phyloP scores from a whole-genome alignment of 2,329 filamentous ascomycete genomes.

The Plectosphaerella sp. region DNA sequence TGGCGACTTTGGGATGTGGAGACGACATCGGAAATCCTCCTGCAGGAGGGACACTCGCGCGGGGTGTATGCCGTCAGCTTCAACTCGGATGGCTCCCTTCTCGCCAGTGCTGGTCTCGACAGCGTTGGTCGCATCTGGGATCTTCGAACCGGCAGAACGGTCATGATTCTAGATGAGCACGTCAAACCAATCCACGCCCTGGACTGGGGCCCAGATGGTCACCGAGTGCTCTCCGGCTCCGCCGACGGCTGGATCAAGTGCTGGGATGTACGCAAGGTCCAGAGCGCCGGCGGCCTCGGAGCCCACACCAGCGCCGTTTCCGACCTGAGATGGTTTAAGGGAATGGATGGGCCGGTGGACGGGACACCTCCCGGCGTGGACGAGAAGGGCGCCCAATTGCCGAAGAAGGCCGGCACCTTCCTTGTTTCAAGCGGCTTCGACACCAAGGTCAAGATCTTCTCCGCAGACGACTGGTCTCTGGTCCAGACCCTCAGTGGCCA shows the following conservation, averaged over 20 bases:
- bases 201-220: slow-evolving; percentile 88
- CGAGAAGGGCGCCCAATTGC: slow-evolving; percentile 61
- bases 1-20: slow-evolving; percentile 96
- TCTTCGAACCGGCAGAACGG: slow-evolving; percentile 82
- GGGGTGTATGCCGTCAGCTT: slow-evolving; percentile 90
- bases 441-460: slow-evolving; percentile 92
- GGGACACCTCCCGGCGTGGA: slow-evolving; percentile 56
- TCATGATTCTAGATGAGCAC: slow-evolving; percentile 82
- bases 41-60: slow-evolving; percentile 92
- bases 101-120: slow-evolving; percentile 90
- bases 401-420: slow-evolving; percentile 87
- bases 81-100: slow-evolving; percentile 82
- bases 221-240: slow-evolving; percentile 88
- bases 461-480: slow-evolving; percentile 90
- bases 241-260: slow-evolving; percentile 96
- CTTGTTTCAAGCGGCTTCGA: slow-evolving; percentile 91
- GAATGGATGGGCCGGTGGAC: slow-evolving; percentile 67
- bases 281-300: slow-evolving; percentile 77
- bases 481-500: slow-evolving; percentile 86
- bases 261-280: slow-evolving; percentile 92
- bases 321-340: slow-evolving; percentile 91
- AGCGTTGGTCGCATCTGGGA: slow-evolving; percentile 97
- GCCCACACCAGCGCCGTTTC: slow-evolving; percentile 90
- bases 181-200: slow-evolving; percentile 91
- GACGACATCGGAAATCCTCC: slow-evolving; percentile 74